Conservation (phyloP, 2,329 filamentous ascomycete genomes). For the Amphichorda felina region DNA sequence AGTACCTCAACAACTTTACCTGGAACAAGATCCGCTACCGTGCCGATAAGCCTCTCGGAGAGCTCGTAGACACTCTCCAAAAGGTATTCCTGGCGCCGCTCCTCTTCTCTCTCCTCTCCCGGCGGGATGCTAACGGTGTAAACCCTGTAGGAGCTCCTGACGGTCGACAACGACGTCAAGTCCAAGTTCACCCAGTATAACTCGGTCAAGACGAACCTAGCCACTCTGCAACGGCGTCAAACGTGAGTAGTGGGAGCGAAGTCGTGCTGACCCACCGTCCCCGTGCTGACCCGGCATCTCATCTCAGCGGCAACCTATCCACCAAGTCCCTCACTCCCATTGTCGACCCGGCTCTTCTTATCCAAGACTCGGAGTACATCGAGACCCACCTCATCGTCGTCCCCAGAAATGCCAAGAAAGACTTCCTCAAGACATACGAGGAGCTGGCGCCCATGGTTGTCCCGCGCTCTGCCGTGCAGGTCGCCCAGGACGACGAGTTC, state of each 20-base stretch:
- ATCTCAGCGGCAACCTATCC: conserved; percentile 69
- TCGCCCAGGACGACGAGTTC: conserved; percentile 84
- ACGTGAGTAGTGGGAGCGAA: conserved; percentile 44
- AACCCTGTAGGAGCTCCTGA: conserved; percentile 61
- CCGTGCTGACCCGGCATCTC: background rate
- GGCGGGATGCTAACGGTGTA: too few species aligned
- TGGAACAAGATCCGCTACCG: conserved; percentile 99
- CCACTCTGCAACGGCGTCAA: conserved; percentile 73
- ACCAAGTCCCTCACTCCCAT: conserved; percentile 90
- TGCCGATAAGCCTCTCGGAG: conserved; percentile 77
- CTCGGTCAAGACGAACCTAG: conserved; percentile 73
- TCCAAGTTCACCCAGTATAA: conserved; percentile 93
- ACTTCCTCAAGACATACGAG: conserved; percentile 85
- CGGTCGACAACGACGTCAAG: conserved; percentile 93
- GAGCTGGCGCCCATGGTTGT: conserved; percentile 85
- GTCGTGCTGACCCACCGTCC: background rate
- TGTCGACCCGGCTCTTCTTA: conserved; percentile 66
- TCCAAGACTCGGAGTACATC: conserved; percentile 90
- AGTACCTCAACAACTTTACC: conserved; percentile 77
- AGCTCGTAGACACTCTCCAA: conserved; percentile 77
- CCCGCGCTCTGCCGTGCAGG: conserved; percentile 68
- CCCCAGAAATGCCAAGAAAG: conserved; percentile 67
- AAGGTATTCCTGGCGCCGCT: conserved; percentile 44
- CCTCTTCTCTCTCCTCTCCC: too few species aligned
- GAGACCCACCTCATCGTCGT: conserved; percentile 92